A percentile compares a stretch with the other conserved stretches of the same genome.
Evolutionary conservation across 306 rosid species (phyloP).

Genomic region (Fragaria nilgerrensis): DNA sequence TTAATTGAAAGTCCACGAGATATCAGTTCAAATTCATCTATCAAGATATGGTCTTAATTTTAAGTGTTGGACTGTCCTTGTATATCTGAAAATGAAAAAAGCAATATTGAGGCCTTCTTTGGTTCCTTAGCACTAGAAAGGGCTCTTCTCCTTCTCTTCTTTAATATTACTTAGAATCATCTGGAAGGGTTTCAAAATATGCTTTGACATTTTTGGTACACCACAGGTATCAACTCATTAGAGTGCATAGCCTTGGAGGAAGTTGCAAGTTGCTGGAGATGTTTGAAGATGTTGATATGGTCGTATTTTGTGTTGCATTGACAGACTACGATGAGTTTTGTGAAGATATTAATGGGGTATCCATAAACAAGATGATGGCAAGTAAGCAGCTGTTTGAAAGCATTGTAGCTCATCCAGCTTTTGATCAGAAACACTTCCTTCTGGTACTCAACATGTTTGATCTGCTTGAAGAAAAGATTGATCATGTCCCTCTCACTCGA

Average conservation of each 20-base stretch:
- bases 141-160: neutral
- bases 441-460: constrained; percentile 65
- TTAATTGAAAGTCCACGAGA: neutral
- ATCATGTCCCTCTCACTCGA: constrained; percentile 42
- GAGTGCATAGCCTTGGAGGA: constrained; percentile 65
- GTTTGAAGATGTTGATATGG: constrained; percentile 61
- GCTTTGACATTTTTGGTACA: neutral
- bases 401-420: constrained; percentile 43
- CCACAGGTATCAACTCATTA: constrained; percentile 56
- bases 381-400: constrained; percentile 62
- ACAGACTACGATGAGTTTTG: constrained; percentile 57
- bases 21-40: neutral
- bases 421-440: constrained; percentile 51
- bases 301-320: constrained; percentile 57
- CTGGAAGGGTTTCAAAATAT: neutral
- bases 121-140: neutral
- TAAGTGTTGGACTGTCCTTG: neutral
- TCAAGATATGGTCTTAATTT: neutral
- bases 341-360: constrained; percentile 42
- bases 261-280: constrained; percentile 67
- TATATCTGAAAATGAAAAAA: neutral
- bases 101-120: neutral
- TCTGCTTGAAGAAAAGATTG: constrained; percentile 57
- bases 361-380: constrained; percentile 59
- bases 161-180: neutral